Evolutionary conservation across 208 protist genomes (phyloP), one percentile per base, ranked within the genome.

Genomic region (Trypanosoma theileri): DNA sequence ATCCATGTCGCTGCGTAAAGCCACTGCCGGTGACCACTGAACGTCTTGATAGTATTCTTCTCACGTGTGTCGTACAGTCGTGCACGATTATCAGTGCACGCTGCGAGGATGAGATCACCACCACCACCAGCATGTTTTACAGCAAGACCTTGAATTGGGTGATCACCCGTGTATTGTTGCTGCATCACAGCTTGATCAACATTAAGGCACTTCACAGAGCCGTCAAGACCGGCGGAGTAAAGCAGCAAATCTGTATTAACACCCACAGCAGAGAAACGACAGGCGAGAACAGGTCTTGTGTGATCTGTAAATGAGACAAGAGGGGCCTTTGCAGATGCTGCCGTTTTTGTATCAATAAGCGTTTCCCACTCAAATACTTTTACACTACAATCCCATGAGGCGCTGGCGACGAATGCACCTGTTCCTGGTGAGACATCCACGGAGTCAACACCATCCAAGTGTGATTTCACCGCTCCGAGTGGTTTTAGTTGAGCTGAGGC

Each of bases 381-480:
- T 40, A 95, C 85, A 21, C 84, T 92, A 45, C 71, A 75, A 69
- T 95, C 89, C 87, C 89, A 95, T 35, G 85, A 90, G 48, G 81
- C 86, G 16, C 79, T 91, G 28, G 77, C 80, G 8, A 91, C 75
- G 11, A 88, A 66, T 22, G 42, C 48, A 13, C 89, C 87, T n/a
- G 69, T 66, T n/a, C 60, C 65, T 3, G 81, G 82, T 6, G 84
- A 79, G 19, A 95, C 73, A 71, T 82, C 71, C 13, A 95, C 77
- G 4, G 81, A 84, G 68, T 91, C 86, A 8, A 93, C 69, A 40
- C 79, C 81, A 55, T 89, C 89, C 21, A 71, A 69, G 73, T 95
- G 89, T 17, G 85, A 72, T 26, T 81, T 71, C 21, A 92, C 66
- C 21, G 60, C 77, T 13, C 86, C 82, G 1, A 89, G 69, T 16